Evolutionary conservation across 768 basidiomycete species (phyloP).

Genomic region (Sutorius australiensis): DNA sequence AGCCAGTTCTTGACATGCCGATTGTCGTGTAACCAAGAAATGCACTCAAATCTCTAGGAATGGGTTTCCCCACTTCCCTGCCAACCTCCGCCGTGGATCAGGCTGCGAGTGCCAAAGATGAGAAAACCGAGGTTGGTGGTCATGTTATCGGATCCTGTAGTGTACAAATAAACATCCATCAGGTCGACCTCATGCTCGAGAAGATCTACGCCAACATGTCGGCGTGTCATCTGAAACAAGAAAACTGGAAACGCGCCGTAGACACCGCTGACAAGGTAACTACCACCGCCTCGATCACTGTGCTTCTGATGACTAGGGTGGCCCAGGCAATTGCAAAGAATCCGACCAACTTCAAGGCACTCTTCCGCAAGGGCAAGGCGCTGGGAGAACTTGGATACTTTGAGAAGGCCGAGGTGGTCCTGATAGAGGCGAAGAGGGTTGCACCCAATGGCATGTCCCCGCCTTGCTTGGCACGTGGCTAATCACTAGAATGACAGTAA

Average conservation of each 20-base stretch:
- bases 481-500: not conserved
- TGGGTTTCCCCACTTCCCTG: conserved; percentile 16
- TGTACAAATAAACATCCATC: not conserved
- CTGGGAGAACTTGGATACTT: conserved; percentile 72
- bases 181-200: conserved; percentile 75
- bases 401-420: conserved; percentile 64
- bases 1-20: conserved; percentile 1
- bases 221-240: conserved; percentile 75
- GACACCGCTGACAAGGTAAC: conserved; percentile 79
- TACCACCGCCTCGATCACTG: not conserved
- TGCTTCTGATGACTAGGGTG: not conserved
- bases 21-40: conserved; percentile 37
- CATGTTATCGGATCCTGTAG: not conserved
- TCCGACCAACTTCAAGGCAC: conserved; percentile 70
- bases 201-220: conserved; percentile 86
- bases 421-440: conserved; percentile 62
- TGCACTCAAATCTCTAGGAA: conserved; percentile 51
- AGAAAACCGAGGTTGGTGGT: conserved; percentile 60
- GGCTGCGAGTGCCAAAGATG: conserved; percentile 38
- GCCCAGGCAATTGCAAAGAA: conserved; percentile 70
- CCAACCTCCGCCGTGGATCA: conserved; percentile 23
- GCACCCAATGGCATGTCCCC: conserved; percentile 50
- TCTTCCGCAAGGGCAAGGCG: conserved; percentile 79
- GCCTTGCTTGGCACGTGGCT: not conserved
- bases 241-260: conserved; percentile 73